Conservation (phyloP, 208 protist genomes). For the Leishmania tropica region DNA sequence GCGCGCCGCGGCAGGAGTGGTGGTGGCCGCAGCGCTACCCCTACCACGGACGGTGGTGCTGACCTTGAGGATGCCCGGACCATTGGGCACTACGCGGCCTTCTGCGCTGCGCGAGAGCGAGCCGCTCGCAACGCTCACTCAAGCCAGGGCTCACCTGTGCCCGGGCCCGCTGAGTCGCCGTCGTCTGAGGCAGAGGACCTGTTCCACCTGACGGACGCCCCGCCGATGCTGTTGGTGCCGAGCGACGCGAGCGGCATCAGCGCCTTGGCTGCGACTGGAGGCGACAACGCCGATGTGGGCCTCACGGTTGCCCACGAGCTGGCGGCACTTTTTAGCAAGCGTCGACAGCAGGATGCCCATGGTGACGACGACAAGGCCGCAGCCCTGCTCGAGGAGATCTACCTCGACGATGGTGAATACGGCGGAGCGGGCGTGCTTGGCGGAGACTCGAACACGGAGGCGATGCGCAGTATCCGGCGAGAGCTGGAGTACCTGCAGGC, state of each 20-base stretch:
- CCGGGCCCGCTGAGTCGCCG: neutral
- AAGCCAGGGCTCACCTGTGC: neutral
- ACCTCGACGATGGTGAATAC: constrained; percentile 25
- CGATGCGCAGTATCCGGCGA: constrained; percentile 39
- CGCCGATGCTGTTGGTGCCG: neutral
- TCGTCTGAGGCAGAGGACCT: constrained; percentile 10
- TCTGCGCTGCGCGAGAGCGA: constrained; percentile 22
- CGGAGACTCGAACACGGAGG: constrained; percentile 30
- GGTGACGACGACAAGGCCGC: constrained; percentile 6
- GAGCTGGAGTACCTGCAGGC: constrained; percentile 60
- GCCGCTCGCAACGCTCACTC: neutral
- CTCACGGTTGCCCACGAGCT: constrained; percentile 22
- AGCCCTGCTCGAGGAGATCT: constrained; percentile 23
- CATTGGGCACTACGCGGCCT: constrained; percentile 14
- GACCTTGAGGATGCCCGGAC: constrained; percentile 3
- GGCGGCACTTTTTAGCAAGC: constrained; percentile 31
- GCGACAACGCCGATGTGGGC: neutral
- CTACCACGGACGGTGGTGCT: neutral
- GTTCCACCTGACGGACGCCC: constrained; percentile 17
- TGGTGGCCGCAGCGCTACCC: neutral
- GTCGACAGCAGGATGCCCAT: neutral
- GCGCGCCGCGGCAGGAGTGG: neutral
- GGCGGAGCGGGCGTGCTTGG: neutral
- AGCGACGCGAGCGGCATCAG: neutral
- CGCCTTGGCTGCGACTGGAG: neutral